Evolutionary conservation across 2,329 filamentous ascomycete genomes (phyloP).

Genomic region (Botrytis paeoniae): DNA sequence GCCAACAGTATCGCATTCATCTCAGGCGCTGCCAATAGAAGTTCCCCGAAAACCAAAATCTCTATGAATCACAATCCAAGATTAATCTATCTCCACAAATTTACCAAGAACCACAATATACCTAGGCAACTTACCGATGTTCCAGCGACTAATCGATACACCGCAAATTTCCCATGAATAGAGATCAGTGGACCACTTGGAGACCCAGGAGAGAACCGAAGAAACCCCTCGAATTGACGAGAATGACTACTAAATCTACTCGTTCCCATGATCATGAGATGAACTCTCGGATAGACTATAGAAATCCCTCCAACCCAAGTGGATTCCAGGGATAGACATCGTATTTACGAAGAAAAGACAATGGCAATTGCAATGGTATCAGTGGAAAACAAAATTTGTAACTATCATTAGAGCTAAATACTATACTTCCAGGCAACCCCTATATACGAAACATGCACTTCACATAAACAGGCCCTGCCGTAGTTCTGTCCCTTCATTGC

Average conservation of each 20-base stretch:
- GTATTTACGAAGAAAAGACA: neutral
- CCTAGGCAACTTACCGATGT: neutral
- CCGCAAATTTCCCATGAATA: neutral
- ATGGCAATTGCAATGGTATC: neutral
- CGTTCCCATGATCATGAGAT: neutral
- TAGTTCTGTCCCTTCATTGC: neutral
- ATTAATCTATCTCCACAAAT: neutral
- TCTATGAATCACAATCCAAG: neutral
- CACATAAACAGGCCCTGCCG: neutral
- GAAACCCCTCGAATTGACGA: neutral
- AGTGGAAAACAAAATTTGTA: neutral
- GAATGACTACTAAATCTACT: neutral
- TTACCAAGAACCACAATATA: neutral
- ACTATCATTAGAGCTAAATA: neutral
- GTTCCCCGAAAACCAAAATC: neutral
- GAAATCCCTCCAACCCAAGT: neutral
- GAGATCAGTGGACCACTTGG: neutral
- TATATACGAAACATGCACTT: neutral
- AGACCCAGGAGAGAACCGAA: neutral
- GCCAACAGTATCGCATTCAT: neutral
- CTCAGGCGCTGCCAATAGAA: neutral
- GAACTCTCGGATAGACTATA: neutral
- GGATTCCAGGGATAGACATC: neutral
- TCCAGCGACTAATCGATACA: neutral
- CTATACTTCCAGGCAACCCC: neutral